Evolutionary conservation across 1,284 basidiomycete species (phyloP), one percentile per base, ranked within the genome.

Genomic region (Leccinum fallax): DNA sequence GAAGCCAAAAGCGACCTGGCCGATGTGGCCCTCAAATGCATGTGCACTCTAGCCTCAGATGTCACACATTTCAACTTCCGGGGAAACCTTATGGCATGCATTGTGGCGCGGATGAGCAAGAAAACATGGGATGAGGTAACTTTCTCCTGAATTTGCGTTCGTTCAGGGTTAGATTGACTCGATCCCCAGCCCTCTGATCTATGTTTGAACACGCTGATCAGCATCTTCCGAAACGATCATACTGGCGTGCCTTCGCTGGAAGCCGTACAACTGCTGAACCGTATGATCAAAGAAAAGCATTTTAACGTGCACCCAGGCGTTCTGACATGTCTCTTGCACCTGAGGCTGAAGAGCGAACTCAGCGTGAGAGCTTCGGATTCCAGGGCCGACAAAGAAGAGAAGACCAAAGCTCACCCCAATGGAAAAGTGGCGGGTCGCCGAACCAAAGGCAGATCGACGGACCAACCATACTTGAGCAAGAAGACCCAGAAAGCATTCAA

Each of bases 11-110:
- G 84, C 57, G 87, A 90, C 51, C 79, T 98, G 15, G 83, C 86
- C 16, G 86, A 88, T 40, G 79, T 90, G 2, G 86, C 90, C 38
- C 80, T 99, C 55, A 89, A 86, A 71, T 94, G 90, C 74, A 90
- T 99, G 83, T 96, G 94, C 75, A 90, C 90, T 4, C 83, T 99
- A 52, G 81, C 96, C 11, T 82, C 83, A 21, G 88, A 93, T 66
- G 87, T 90, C 64, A 93, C 94, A 10, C 96, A 99, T 77, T 99
- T 99, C 85, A 99, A 99, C 80, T 99, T 97, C 77, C 88, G 93
- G 56, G 83, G 87, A 67, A 98, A 99, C 78, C 85, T 99, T 67
- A 93, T 98, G 85, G 89, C 87, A 62, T 89, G 90, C 57, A 81
- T 99, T 55, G 88, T 99, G 19, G 87, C 91, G 57, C 85, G 88